Percentiles rank a stretch among this genome's conserved stretches.
These are phyloP conservation scores for Camellia sinensis DNA, from an alignment of 148 eudicot species.

Conservation along the genomic window DNA sequence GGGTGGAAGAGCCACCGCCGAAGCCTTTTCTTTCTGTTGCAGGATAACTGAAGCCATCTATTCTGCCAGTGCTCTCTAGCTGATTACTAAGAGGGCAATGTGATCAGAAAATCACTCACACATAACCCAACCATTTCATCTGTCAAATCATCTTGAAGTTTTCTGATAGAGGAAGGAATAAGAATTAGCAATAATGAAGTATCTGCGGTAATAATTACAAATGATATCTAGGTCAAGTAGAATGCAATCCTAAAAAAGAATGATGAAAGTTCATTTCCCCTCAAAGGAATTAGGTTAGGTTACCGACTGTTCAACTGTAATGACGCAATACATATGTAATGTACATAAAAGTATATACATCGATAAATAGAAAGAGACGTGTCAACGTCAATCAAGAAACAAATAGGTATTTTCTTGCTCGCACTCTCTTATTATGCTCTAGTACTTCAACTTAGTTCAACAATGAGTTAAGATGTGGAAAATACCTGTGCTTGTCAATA, in stretches of 20 bases:
- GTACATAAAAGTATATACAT: too few species aligned
- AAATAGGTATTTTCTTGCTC: background rate
- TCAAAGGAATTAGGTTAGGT: background rate
- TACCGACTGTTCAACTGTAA: background rate
- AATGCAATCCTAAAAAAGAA: too few species aligned
- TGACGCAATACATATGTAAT: background rate
- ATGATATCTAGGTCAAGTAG: too few species aligned
- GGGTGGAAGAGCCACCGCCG: too few species aligned
- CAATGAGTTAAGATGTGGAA: background rate
- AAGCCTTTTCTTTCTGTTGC: too few species aligned
- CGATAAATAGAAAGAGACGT: too few species aligned
- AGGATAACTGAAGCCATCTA: too few species aligned
- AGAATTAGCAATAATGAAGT: constrained; percentile 7
- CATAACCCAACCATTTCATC: constrained; percentile 86
- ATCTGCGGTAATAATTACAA: background rate
- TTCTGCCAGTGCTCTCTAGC: constrained; percentile 7
- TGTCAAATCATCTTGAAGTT: constrained; percentile 96
- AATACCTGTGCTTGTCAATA: background rate
- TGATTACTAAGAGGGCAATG: too few species aligned
- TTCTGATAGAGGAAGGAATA: constrained; percentile 39
- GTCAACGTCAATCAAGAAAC: too few species aligned
- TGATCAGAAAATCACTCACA: too few species aligned
- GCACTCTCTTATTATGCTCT: background rate
- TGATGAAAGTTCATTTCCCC: too few species aligned
- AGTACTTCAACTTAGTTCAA: background rate